Conservation (phyloP, 1,139 yeast genomes). For the Candida sp. region DNA sequence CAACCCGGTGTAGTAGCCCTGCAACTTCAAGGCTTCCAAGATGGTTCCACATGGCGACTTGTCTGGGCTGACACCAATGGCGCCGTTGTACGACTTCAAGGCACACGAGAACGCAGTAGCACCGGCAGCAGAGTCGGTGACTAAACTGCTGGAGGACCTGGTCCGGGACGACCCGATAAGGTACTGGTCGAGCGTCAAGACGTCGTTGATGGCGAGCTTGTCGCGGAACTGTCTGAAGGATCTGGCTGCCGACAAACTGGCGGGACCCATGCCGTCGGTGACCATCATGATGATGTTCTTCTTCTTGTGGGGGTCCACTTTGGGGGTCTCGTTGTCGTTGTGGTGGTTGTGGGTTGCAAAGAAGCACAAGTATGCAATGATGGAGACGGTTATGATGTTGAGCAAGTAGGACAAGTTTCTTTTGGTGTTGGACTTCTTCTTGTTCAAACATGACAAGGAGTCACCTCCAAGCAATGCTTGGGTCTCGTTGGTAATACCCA, state of each 20-base stretch:
- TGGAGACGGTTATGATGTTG: slow-evolving; percentile 14
- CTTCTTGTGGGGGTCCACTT: slow-evolving; percentile 19
- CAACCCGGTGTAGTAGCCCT: slow-evolving; percentile 80
- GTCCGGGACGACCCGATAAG: slow-evolving; percentile 83
- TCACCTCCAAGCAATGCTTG: slow-evolving; percentile 18
- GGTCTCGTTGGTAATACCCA: slow-evolving; percentile 9
- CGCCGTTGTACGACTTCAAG: slow-evolving; percentile 80
- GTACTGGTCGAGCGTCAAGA: slow-evolving; percentile 64
- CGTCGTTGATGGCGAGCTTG: slow-evolving; percentile 51
- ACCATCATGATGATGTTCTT: slow-evolving; percentile 84
- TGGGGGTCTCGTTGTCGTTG: no score
- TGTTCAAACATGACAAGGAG: slow-evolving; percentile 11
- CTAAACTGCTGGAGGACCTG: slow-evolving; percentile 67
- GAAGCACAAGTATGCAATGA: slow-evolving; percentile 16
- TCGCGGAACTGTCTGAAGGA: slow-evolving; percentile 61
- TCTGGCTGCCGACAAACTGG: slow-evolving; percentile 76
- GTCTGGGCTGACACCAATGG: slow-evolving; percentile 71
- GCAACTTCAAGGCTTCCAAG: slow-evolving; percentile 79
- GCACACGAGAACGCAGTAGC: slow-evolving; percentile 91
- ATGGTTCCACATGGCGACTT: slow-evolving; percentile 78
- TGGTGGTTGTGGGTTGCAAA: slow-evolving; percentile 5
- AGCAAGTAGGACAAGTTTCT: slow-evolving; percentile 14
- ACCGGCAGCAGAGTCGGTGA: slow-evolving; percentile 95
- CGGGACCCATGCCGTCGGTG: slow-evolving; percentile 94
- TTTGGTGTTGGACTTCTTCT: slow-evolving; percentile 7